These are phyloP conservation scores for Grigorovia transvaalensis DNA, from an alignment of 805 yeast genomes.

Conservation along the genomic window DNA sequence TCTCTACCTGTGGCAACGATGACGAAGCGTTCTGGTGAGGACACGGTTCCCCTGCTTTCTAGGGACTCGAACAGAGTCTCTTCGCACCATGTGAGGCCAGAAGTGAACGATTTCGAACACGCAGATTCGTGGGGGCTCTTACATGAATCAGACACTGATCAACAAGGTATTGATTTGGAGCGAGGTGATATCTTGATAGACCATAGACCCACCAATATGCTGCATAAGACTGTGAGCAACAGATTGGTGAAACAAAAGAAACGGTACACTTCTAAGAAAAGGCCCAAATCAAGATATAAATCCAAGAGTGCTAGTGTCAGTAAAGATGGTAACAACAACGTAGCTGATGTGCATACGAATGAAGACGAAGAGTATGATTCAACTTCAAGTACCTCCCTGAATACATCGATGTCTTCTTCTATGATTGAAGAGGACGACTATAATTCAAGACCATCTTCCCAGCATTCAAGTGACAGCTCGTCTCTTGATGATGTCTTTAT, in stretches of 20 bases:
- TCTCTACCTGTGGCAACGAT: background rate
- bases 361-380: slow-evolving; percentile 3
- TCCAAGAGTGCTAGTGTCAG: background rate
- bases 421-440: slow-evolving; percentile 21
- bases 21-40: background rate
- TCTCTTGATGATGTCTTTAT: slow-evolving; percentile 89
- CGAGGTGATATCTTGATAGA: slow-evolving; percentile 5
- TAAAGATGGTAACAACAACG: background rate
- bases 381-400: background rate
- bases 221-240: background rate
- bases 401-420: background rate
- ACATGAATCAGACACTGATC: slow-evolving; percentile 20
- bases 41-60: background rate
- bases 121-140: slow-evolving; percentile 27
- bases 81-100: background rate
- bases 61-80: slow-evolving; percentile 1
- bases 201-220: background rate
- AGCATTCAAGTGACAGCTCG: slow-evolving; percentile 41
- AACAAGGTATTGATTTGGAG: slow-evolving; percentile 9
- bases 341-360: background rate
- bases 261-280: background rate
- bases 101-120: slow-evolving; percentile 20
- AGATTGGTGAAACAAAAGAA: background rate
- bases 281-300: slow-evolving; percentile 1
- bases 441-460: slow-evolving; percentile 34